Percentiles rank a stretch among this genome's conserved stretches.
Conservation (phyloP, 116 monocot genomes). For the Trichopus zeylanicus region DNA sequence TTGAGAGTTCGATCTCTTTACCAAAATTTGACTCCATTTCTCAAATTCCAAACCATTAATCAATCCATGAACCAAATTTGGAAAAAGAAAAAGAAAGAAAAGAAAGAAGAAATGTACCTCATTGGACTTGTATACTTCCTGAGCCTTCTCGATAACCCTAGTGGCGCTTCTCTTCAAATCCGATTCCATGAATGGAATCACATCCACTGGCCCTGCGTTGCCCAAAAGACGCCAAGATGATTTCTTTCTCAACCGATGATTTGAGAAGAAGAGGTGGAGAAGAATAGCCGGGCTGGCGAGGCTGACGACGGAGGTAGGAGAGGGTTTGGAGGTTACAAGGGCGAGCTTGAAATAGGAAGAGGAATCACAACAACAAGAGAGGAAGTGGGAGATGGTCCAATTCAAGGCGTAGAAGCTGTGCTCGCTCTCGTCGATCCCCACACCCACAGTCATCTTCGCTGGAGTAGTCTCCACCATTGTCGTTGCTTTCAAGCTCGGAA, state of each 20-base stretch:
- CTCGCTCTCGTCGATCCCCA: constrained; percentile 86
- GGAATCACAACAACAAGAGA: constrained; percentile 17
- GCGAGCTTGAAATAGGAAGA: constrained; percentile 26
- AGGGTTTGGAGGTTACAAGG: constrained; percentile 67
- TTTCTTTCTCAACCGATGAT: too few species aligned
- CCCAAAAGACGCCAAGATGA: too few species aligned
- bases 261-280: too few species aligned
- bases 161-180: constrained; percentile 48
- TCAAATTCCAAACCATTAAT: too few species aligned
- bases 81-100: not conserved
- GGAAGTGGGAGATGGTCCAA: constrained; percentile 74
- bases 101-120: constrained; percentile 24
- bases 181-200: constrained; percentile 60
- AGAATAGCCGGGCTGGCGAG: constrained; percentile 36
- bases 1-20: too few species aligned
- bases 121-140: constrained; percentile 33
- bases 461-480: not conserved
- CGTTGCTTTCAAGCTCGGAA: not conserved
- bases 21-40: too few species aligned
- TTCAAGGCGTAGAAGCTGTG: constrained; percentile 81
- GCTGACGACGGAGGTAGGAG: constrained; percentile 47
- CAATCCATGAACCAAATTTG: too few species aligned
- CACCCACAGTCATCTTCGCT: constrained; percentile 32
- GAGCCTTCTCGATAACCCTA: constrained; percentile 40
- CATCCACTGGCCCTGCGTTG: too few species aligned